Percentiles rank a stretch among this genome's conserved stretches.
Conservation (phyloP, 192 early-diverging fungal genomes). For the Umbelopsis vinacea region DNA sequence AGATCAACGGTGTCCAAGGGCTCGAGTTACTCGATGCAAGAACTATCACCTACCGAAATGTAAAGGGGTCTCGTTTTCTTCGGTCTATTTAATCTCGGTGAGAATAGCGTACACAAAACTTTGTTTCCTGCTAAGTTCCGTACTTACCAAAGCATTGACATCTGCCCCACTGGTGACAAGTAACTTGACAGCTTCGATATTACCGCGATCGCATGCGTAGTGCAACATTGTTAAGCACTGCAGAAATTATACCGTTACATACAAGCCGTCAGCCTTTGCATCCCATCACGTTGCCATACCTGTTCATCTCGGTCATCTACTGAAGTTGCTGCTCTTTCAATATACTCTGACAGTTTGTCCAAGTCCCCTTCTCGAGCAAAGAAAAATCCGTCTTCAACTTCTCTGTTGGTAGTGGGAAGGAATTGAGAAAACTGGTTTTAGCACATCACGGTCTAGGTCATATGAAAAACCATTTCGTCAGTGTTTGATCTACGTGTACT, state of each 20-base stretch:
- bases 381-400: constrained; percentile 23
- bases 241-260: constrained; percentile 9
- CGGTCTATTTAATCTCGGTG: neutral
- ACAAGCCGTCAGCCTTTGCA: neutral
- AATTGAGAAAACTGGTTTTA: neutral
- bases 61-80: constrained; percentile 34
- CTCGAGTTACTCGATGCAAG: neutral
- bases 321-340: neutral
- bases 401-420: neutral
- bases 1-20: neutral
- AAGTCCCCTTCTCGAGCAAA: constrained; percentile 24
- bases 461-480: too few relatives aligned
- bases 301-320: constrained; percentile 28
- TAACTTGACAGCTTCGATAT: constrained; percentile 45
- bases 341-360: neutral
- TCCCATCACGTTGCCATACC: neutral
- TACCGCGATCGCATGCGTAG: constrained; percentile 57
- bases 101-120: neutral
- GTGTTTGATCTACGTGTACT: neutral
- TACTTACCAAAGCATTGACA: constrained; percentile 29
- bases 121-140: neutral
- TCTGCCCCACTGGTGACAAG: constrained; percentile 43
- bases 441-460: too few relatives aligned
- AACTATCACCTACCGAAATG: constrained; percentile 31
- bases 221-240: constrained; percentile 59